Evolutionary conservation across 176 grass and related monocot species (phyloP).

Genomic region (Coix lacrymajobi): DNA sequence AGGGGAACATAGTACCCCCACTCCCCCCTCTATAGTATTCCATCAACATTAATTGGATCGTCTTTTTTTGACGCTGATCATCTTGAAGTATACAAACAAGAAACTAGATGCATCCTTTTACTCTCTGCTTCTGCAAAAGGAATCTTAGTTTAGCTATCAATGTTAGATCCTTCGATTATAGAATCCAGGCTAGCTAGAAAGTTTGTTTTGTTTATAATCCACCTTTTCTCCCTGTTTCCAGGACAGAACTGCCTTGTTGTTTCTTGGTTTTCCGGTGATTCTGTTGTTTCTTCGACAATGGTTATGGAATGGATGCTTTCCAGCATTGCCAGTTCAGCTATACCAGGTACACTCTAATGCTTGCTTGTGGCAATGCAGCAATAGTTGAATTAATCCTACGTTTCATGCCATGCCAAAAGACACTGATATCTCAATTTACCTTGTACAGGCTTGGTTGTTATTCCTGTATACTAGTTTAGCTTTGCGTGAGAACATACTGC

Average conservation of each 20-base stretch:
- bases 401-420: conserved; percentile 5
- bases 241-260: conserved; percentile 93
- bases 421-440: conserved; percentile 20
- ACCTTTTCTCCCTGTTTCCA: conserved; percentile 26
- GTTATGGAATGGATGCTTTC: conserved; percentile 88
- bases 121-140: not conserved
- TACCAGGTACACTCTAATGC: conserved; percentile 71
- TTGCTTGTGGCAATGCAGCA: not conserved
- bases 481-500: conserved; percentile 80
- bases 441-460: conserved; percentile 73
- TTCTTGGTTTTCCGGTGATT: conserved; percentile 86
- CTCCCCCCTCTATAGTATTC: not conserved
- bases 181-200: not conserved
- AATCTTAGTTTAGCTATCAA: not conserved
- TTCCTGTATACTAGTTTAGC: conserved; percentile 85
- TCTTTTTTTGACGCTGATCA: not conserved
- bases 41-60: not conserved
- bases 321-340: conserved; percentile 88
- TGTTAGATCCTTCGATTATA: not conserved
- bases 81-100: not conserved
- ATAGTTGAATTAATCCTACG: conserved; percentile 14
- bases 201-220: not conserved
- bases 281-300: conserved; percentile 76
- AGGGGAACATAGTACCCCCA: not conserved
- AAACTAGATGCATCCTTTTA: not conserved